phyloP scores from a whole-genome alignment of 192 early-diverging fungal species.

The Backusella westeae region DNA sequence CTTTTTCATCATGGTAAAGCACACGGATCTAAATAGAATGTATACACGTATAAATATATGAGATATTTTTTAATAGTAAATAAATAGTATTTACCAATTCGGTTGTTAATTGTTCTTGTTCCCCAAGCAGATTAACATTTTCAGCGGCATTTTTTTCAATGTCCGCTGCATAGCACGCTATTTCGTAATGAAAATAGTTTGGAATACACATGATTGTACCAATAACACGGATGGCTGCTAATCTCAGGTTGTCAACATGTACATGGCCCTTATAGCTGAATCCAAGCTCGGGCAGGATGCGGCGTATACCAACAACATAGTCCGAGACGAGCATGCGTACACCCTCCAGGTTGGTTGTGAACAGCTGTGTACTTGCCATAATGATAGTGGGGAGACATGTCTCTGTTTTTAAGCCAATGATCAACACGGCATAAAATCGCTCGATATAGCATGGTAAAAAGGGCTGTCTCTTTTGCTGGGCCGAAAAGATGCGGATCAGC shows the following conservation, averaged over 20 bases:
- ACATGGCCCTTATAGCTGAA: slow-evolving; percentile 34
- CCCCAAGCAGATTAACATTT: slow-evolving; percentile 34
- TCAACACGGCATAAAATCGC: slow-evolving; percentile 65
- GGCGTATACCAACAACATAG: slow-evolving; percentile 63
- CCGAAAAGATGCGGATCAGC: slow-evolving; percentile 73
- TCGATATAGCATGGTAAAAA: slow-evolving; percentile 69
- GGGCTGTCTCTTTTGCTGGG: slow-evolving; percentile 51
- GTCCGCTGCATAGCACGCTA: slow-evolving; percentile 48
- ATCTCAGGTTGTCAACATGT: slow-evolving; percentile 60
- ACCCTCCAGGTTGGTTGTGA: slow-evolving; percentile 68
- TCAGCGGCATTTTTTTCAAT: slow-evolving; percentile 37
- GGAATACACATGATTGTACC: slow-evolving; percentile 63
- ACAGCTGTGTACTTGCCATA: slow-evolving; percentile 55
- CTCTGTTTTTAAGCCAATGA: slow-evolving; percentile 57
- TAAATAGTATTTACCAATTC: slow-evolving; percentile 38
- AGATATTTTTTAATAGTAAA: no score
- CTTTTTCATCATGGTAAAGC: slow-evolving; percentile 18
- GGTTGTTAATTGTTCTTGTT: slow-evolving; percentile 48
- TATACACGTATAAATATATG: no score
- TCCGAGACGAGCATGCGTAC: slow-evolving; percentile 69
- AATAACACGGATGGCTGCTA: slow-evolving; percentile 58
- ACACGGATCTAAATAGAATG: slow-evolving; percentile 26
- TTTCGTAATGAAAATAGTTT: slow-evolving; percentile 65
- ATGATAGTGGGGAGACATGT: slow-evolving; percentile 68
- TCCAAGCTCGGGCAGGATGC: slow-evolving; percentile 51